Conservation (phyloP, 2,329 filamentous ascomycete genomes). For the Thelonectria discophora region DNA sequence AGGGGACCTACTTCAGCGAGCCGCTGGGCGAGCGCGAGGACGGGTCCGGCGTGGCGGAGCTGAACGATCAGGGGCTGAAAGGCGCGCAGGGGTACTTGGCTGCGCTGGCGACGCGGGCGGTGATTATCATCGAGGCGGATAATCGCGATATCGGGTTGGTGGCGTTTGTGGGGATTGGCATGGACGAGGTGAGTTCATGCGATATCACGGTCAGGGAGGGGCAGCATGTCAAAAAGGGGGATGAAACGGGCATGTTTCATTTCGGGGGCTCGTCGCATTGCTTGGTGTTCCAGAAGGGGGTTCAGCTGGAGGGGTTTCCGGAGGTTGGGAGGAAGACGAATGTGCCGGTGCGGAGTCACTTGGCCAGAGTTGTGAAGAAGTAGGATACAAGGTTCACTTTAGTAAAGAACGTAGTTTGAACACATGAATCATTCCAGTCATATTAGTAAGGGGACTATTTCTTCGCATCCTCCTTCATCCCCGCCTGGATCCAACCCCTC, state of each 20-base stretch:
- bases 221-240: conserved; percentile 72
- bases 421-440: neutral
- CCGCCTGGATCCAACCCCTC: conserved; percentile 72
- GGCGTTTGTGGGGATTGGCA: conserved; percentile 75
- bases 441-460: conserved; percentile 43
- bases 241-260: conserved; percentile 81
- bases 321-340: conserved; percentile 49
- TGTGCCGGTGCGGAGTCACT: conserved; percentile 50
- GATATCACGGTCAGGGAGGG: conserved; percentile 75
- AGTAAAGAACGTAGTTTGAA: neutral
- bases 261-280: conserved; percentile 79
- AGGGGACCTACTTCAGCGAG: conserved; percentile 76
- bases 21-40: conserved; percentile 50
- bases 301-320: conserved; percentile 56
- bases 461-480: conserved; percentile 74
- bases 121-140: conserved; percentile 77
- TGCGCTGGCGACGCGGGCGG: conserved; percentile 71
- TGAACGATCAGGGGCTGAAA: conserved; percentile 51
- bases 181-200: conserved; percentile 80
- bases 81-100: conserved; percentile 73
- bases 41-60: conserved; percentile 37
- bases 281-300: conserved; percentile 69
- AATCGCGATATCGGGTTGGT: conserved; percentile 73
- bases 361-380: conserved; percentile 45
- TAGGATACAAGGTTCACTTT: neutral